Conservation (phyloP, 2,329 filamentous ascomycete species). For the Sphaceloma murrayae region DNA sequence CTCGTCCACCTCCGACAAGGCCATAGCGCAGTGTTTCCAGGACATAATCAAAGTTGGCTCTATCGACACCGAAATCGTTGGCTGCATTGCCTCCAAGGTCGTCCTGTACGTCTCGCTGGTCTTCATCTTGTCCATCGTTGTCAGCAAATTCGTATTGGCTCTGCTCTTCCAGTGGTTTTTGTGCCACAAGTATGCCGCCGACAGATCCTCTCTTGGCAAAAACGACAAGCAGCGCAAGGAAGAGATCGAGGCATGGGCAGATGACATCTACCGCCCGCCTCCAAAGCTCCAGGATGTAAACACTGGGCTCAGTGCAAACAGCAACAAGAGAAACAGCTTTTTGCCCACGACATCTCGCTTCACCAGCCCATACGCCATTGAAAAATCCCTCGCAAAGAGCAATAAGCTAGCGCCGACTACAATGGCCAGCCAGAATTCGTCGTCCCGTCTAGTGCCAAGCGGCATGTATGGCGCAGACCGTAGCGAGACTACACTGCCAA, state of each 20-base stretch:
- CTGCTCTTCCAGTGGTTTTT: conserved; percentile 95
- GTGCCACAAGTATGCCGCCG: conserved; percentile 71
- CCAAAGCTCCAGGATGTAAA: conserved; percentile 64
- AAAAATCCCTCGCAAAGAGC: conserved; percentile 47
- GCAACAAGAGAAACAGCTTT: conserved; percentile 77
- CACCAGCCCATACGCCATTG: conserved; percentile 76
- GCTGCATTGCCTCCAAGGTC: conserved; percentile 94
- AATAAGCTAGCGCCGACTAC: conserved; percentile 62
- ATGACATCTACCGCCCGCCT: conserved; percentile 91
- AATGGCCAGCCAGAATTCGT: conserved; percentile 83
- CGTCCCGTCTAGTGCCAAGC: conserved; percentile 56
- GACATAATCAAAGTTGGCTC: conserved; percentile 94
- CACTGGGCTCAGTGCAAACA: conserved; percentile 56
- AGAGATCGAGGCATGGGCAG: conserved; percentile 95
- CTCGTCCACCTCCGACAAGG: conserved; percentile 68
- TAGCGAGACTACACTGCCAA: conserved; percentile 47
- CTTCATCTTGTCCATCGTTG: conserved; percentile 84
- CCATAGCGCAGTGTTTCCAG: conserved; percentile 74
- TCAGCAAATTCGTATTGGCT: conserved; percentile 78
- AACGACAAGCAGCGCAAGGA: conserved; percentile 75
- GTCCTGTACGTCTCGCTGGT: conserved; percentile 88
- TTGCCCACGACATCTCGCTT: conserved; percentile 91
- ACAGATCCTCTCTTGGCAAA: conserved; percentile 72
- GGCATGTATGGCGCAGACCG: conserved; percentile 58
- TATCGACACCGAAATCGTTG: conserved; percentile 90